Evolutionary conservation across 2,329 filamentous ascomycete genomes (phyloP), one percentile per base, ranked within the genome.

Genomic region (Penicillium fuscoglaucum): DNA sequence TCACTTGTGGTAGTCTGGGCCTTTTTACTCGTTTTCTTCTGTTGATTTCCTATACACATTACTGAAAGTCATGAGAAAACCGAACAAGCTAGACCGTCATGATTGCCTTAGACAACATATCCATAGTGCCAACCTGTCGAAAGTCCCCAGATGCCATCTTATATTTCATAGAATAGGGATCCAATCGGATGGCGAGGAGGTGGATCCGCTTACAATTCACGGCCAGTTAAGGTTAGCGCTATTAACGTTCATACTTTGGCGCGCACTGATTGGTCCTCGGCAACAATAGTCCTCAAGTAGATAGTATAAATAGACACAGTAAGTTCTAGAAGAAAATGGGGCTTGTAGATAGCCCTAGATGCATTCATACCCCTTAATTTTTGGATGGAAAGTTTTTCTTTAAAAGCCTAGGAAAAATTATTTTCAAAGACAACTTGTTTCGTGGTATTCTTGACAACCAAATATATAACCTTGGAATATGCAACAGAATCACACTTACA

Each of bases 391-490:
- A 13, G 10, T 17, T 15, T 44, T 21, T 21, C 13, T 44, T 44
- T 19, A 15, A 44, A 31, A 52, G 28, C 28, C 24, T 12, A 19
- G 15, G 10, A 6, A 2, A 31, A 13, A 33, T 26, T 5, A 2
- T 6, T 26, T 6, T 8, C 17, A 1, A 45, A 8, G 5, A 13
- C 15, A 19, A n/a, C 26, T 29, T 19, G 43, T 29, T 29, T 46
- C 17, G n/a, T 40, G 10, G n/a, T 39, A 17, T 40, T 29, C n/a
- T 33, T 33, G 5, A 13, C 12, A 33, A 33, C 12, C 31, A 33
- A 6, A 33, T 15, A 33, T 47, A 40, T 44, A 47, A 40, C n/a
- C n/a, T 40, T 40, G 37, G 37, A 40, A 53, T 57, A 57, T 57
- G 55, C 48, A 52, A 45, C 45, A 33, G 19, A 31, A 52, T 17